These are phyloP conservation scores for Pythium guiyangense DNA, from an alignment of 352 stramenopile genomes.

Conservation along the genomic window DNA sequence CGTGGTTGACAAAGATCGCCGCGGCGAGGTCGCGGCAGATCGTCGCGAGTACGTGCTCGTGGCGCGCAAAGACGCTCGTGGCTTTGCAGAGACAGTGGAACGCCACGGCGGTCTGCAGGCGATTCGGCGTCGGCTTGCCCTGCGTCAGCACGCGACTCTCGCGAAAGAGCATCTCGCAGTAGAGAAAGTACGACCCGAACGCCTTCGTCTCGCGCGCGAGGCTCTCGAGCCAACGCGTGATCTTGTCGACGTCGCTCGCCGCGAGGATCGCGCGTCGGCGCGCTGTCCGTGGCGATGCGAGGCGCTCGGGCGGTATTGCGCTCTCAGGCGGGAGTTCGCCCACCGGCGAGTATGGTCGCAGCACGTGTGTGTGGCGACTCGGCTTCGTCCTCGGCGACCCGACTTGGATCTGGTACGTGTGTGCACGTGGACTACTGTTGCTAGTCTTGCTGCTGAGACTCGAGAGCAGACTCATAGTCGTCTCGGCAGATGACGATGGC, in stretches of 20 bases:
- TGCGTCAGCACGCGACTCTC: too few relatives aligned
- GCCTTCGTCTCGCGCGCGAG: constrained; percentile 30
- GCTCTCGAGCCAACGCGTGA: constrained; percentile 56
- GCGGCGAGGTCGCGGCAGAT: constrained; percentile 58
- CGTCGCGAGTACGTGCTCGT: constrained; percentile 46
- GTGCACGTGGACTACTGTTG: background rate
- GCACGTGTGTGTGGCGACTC: background rate
- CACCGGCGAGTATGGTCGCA: constrained; percentile 27
- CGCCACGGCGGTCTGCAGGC: constrained; percentile 62
- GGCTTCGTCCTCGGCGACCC: background rate
- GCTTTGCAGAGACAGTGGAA: constrained; percentile 75
- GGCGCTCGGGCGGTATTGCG: background rate
- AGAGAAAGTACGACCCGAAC: constrained; percentile 68
- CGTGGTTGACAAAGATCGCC: constrained; percentile 54
- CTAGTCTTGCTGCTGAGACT: background rate
- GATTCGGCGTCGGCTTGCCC: constrained; percentile 58
- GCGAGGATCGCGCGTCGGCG: constrained; percentile 28
- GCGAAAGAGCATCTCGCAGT: constrained; percentile 70
- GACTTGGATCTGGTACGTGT: background rate
- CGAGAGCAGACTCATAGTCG: background rate
- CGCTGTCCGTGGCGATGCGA: constrained; percentile 4
- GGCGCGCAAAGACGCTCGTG: constrained; percentile 48
- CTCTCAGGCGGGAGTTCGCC: constrained; percentile 24
- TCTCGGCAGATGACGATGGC: background rate
- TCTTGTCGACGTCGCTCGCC: constrained; percentile 48